Conservation (phyloP, 2,329 filamentous ascomycete species). For the Botrytis galanthina region DNA sequence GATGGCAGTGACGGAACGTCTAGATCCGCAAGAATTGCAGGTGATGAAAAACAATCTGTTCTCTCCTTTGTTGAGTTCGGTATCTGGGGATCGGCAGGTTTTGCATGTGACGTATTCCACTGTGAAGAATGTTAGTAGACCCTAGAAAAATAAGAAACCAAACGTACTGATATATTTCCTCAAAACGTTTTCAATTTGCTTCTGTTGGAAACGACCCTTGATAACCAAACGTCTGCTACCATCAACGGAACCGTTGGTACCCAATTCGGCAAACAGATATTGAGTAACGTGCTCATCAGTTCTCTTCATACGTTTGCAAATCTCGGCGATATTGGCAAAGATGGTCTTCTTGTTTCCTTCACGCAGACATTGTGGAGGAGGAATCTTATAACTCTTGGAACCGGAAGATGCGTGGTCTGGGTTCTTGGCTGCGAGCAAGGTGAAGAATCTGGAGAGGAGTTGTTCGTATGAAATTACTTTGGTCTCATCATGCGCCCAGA, state of each 20-base stretch:
- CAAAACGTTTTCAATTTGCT: constrained; percentile 97
- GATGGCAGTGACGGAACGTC: constrained; percentile 93
- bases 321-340: constrained; percentile 98
- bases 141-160: constrained; percentile 35
- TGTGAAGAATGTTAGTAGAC: constrained; percentile 31
- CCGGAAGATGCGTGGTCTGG: constrained; percentile 89
- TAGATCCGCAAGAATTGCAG: constrained; percentile 81
- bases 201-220: constrained; percentile 99
- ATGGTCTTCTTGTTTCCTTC: constrained; percentile 99
- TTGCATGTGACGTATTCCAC: constrained; percentile 98
- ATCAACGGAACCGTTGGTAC: constrained; percentile 93
- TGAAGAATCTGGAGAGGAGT: constrained; percentile 90
- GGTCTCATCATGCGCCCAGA: constrained; percentile 41
- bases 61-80: constrained; percentile 96
- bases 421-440: constrained; percentile 90
- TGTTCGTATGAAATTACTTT: constrained; percentile 74
- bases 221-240: constrained; percentile 91
- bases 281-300: constrained; percentile 96
- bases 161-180: constrained; percentile 87
- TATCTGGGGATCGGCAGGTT: constrained; percentile 92
- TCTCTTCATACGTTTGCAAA: constrained; percentile 99
- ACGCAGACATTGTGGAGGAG: constrained; percentile 94
- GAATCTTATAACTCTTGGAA: constrained; percentile 97
- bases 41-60: constrained; percentile 99
- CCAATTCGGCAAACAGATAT: constrained; percentile 96